Base-by-base conservation (phyloP, 331 rosid species). In the Telfairia occidentalis region DNA sequence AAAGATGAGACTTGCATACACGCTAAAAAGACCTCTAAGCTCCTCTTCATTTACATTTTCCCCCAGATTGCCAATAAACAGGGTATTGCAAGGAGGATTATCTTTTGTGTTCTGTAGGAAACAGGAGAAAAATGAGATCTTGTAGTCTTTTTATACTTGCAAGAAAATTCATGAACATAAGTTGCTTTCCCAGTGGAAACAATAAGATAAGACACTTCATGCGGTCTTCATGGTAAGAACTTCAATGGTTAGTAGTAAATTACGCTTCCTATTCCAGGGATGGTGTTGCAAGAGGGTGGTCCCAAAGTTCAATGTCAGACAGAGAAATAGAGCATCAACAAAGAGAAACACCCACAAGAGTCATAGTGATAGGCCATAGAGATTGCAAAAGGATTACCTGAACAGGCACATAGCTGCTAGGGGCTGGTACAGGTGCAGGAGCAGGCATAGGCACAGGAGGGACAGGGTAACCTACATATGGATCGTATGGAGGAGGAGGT, bases 11-110 rank as follows among this genome's bases (percentile, higher is more conserved):
- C 19, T 58, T 8, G 66, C 97, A 79, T 87, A 95, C 98, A 45
- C 85, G 80, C 91, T 90, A 79, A 95, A 88, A 78, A 95, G 88
- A 79, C 97, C 92, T 89, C 97, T 86, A 78, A 95, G 84, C 86
- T 95, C 98, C 64, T 95, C 98, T 91, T 95, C 98, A 52, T 89
- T 91, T 64, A 95, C 90, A 84, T 90, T 90, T 83, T 95, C 99
- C 63, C 99, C 99, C 77, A 95, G 84, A 89, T 95, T 95, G 43
- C 99, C 99, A 87, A 95, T 95, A 76, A 95, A 95, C 65, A 95
- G 83, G 75, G 99, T 95, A 82, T 95, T 95, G 87, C 99, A 95
- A 5, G 99, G 99, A 84, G 99, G 97, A 73, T 95, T 95, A 81
- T 95, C 99, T 85, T 95, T 95, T 13, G 96, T 92, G 86, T 95